Evolutionary conservation across 371 early-diverging fungal genomes (phyloP).

Genomic region (Rhizopus microsporus): DNA sequence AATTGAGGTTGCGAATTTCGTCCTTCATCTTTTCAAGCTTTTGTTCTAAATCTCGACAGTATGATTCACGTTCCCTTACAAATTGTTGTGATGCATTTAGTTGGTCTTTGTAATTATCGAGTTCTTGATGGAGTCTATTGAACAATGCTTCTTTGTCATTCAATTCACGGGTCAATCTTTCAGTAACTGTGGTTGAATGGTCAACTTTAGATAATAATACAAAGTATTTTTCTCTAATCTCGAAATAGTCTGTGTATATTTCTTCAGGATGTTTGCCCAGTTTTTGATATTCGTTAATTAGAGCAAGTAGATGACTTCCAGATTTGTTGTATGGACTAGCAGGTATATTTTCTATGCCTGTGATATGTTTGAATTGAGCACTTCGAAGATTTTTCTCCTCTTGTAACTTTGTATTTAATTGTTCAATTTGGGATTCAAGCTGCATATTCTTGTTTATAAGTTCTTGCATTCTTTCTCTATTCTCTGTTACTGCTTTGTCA

Average conservation of each 20-base stretch:
- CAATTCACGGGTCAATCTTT: conserved; percentile 3
- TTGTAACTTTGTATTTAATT: conserved; percentile 3
- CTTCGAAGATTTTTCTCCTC: conserved; percentile 14
- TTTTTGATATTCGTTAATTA: conserved; percentile 16
- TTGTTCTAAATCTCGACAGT: background rate
- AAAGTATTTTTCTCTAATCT: background rate
- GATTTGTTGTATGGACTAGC: background rate
- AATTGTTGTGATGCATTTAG: background rate
- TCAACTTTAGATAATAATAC: background rate
- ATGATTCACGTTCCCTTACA: background rate
- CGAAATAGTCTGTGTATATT: conserved; percentile 17
- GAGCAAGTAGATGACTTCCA: background rate
- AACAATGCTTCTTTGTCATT: conserved; percentile 7
- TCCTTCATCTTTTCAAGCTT: background rate
- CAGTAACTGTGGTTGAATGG: background rate
- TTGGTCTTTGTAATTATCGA: conserved; percentile 1
- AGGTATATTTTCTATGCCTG: background rate
- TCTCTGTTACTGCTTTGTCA: background rate
- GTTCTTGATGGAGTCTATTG: background rate
- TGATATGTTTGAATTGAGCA: conserved; percentile 4
- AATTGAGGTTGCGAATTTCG: background rate
- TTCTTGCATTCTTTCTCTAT: background rate
- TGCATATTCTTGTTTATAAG: background rate
- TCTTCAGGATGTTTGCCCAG: conserved; percentile 11
- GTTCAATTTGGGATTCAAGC: conserved; percentile 4